Evolutionary conservation across 495 filamentous ascomycete species (phyloP).

Genomic region (Chaetomium tenue): DNA sequence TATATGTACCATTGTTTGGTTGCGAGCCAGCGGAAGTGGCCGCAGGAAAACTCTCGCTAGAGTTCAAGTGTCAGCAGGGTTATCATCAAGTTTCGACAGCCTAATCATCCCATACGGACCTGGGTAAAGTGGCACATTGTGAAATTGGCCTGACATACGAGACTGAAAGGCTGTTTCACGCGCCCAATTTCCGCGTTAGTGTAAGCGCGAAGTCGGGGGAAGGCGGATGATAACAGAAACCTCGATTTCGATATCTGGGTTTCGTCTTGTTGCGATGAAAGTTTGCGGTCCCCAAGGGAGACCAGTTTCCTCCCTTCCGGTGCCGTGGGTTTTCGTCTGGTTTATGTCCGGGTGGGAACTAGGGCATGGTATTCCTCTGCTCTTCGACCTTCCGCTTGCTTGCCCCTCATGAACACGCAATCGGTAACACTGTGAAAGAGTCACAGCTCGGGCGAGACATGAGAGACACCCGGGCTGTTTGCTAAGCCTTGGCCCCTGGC

Average conservation of each 20-base stretch:
- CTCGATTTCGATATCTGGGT: not conserved
- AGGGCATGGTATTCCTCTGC: not conserved
- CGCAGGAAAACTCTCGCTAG: conserved; percentile 23
- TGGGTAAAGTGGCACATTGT: conserved; percentile 17
- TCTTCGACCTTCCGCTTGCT: not conserved
- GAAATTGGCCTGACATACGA: not conserved
- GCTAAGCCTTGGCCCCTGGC: not conserved
- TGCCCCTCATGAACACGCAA: conserved; percentile 3
- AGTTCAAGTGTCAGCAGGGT: not conserved
- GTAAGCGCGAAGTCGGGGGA: not conserved
- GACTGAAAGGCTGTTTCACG: not conserved
- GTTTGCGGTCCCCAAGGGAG: not conserved
- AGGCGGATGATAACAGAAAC: not conserved
- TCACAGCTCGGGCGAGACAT: not conserved
- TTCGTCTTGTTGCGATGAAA: not conserved
- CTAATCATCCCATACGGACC: not conserved
- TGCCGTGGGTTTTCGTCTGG: not conserved
- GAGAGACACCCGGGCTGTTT: not conserved
- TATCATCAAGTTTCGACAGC: not conserved
- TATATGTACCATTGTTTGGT: conserved; percentile 18
- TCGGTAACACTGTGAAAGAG: conserved; percentile 1
- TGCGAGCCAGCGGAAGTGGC: conserved; percentile 22
- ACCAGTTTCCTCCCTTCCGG: not conserved
- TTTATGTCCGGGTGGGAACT: not conserved
- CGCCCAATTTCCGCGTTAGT: not conserved